phyloP scores from a whole-genome alignment of 2,329 filamentous ascomycete species.

The Coniochaeta pulveracea region DNA sequence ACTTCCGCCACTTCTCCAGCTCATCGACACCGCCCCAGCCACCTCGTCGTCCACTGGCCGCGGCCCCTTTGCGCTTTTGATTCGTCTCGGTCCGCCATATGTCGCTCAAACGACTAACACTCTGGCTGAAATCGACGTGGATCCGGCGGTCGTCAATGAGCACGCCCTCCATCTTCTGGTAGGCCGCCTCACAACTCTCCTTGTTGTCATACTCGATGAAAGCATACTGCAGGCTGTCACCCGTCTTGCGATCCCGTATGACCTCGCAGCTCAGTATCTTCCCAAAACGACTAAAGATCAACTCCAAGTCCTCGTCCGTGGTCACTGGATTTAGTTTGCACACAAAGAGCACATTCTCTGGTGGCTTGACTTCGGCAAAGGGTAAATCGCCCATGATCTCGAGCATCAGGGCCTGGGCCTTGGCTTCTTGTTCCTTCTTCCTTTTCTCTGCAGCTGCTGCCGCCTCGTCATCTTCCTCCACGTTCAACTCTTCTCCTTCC shows the following conservation, averaged over 20 bases:
- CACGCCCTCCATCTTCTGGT: slow-evolving; percentile 98
- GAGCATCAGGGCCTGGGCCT: slow-evolving; percentile 85
- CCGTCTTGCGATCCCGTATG: slow-evolving; percentile 85
- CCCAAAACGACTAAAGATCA: slow-evolving; percentile 95
- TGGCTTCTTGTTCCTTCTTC: slow-evolving; percentile 78
- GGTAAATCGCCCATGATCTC: slow-evolving; percentile 97
- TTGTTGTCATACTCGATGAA: slow-evolving; percentile 97
- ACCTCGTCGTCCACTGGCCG: slow-evolving; percentile 43
- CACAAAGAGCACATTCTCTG: slow-evolving; percentile 94
- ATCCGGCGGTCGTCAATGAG: slow-evolving; percentile 95
- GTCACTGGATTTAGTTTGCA: slow-evolving; percentile 98
- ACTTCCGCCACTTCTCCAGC: slow-evolving; percentile 84
- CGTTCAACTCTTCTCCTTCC: slow-evolving; percentile 67
- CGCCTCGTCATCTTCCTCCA: slow-evolving; percentile 58
- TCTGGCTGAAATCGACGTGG: slow-evolving; percentile 97
- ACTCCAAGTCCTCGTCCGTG: slow-evolving; percentile 82
- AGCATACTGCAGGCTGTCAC: slow-evolving; percentile 91
- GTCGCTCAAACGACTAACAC: slow-evolving; percentile 76
- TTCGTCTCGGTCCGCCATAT: slow-evolving; percentile 83
- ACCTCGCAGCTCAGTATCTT: slow-evolving; percentile 93
- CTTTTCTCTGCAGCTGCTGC: slow-evolving; percentile 57
- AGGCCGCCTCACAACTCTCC: slow-evolving; percentile 84
- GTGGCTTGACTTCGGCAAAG: slow-evolving; percentile 93
- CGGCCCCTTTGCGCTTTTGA: slow-evolving; percentile 50
- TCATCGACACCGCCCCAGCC: slow-evolving; percentile 87